Evolutionary conservation across 345 rosid genomes (phyloP).

Genomic region (Gossypium anomalum): DNA sequence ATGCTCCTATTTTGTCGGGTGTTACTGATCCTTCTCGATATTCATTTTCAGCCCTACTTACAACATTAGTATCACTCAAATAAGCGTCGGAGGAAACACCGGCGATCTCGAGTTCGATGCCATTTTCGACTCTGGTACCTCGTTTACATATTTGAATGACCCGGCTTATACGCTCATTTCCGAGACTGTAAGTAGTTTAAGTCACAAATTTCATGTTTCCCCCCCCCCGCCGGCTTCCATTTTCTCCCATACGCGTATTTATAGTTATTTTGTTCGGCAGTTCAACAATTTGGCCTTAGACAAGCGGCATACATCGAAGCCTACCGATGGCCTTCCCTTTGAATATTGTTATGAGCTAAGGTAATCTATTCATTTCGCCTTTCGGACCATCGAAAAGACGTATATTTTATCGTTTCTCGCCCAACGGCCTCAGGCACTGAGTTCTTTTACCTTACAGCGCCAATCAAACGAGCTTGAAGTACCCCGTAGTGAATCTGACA

Average conservation of each 20-base stretch:
- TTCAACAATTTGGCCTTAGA: slow-evolving; percentile 53
- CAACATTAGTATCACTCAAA: slow-evolving; percentile 63
- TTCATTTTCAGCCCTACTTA: slow-evolving; percentile 65
- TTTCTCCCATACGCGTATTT: not conserved
- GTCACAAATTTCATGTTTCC: not conserved
- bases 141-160: slow-evolving; percentile 80
- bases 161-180: slow-evolving; percentile 64
- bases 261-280: slow-evolving; percentile 37
- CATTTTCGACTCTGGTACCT: slow-evolving; percentile 69
- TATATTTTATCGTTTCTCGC: not conserved
- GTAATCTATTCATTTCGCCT: slow-evolving; percentile 26
- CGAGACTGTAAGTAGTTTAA: slow-evolving; percentile 50
- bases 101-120: slow-evolving; percentile 42
- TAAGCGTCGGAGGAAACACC: slow-evolving; percentile 51
- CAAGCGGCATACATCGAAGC: slow-evolving; percentile 30
- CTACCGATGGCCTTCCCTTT: slow-evolving; percentile 48
- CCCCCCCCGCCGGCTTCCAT: not conserved
- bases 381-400: not conserved
- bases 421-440: not conserved
- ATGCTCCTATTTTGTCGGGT: not conserved
- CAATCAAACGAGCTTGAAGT: slow-evolving; percentile 31
- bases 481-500: slow-evolving; percentile 52
- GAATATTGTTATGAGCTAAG: slow-evolving; percentile 75
- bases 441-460: slow-evolving; percentile 27
- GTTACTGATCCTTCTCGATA: slow-evolving; percentile 16